A percentile compares a stretch with the other conserved stretches of the same genome.
These are phyloP conservation scores for Cyberlindnera bimundalis DNA, from an alignment of 805 yeast genomes.

Conservation along the genomic window DNA sequence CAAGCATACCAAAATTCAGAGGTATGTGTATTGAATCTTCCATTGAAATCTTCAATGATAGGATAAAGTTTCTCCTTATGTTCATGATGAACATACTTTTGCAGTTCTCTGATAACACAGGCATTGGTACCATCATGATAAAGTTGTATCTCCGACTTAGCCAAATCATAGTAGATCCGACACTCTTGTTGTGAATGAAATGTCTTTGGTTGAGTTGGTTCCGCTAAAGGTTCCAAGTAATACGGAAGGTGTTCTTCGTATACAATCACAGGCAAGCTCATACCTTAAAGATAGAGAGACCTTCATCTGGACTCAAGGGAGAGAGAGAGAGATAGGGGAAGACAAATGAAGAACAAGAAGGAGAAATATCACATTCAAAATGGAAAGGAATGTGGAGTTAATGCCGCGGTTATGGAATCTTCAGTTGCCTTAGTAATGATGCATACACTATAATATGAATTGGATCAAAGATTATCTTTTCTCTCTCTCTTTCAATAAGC, in stretches of 20 bases:
- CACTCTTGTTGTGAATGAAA: constrained; percentile 6
- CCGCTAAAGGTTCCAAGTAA: constrained; percentile 5
- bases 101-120: not conserved
- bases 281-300: not conserved
- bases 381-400: too few relatives aligned
- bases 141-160: constrained; percentile 6
- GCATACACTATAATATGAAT: too few relatives aligned
- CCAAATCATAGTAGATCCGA: constrained; percentile 7
- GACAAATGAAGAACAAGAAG: too few relatives aligned
- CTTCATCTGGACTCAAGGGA: not conserved
- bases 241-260: constrained; percentile 3
- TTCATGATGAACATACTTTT: not conserved
- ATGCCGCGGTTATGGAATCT: too few relatives aligned
- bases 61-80: not conserved
- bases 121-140: constrained; percentile 3
- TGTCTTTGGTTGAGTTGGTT: not conserved
- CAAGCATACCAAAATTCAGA: constrained; percentile 8
- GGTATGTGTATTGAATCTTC: not conserved
- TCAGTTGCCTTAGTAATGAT: too few relatives aligned
- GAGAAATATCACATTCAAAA: too few relatives aligned
- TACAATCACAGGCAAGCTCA: constrained; percentile 6
- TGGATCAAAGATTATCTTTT: too few relatives aligned
- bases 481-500: too few relatives aligned
- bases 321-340: too few relatives aligned
- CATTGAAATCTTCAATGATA: constrained; percentile 2